Evolutionary conservation across 2,329 filamentous ascomycete species (phyloP).

Genomic region (Alternaria infectoria): DNA sequence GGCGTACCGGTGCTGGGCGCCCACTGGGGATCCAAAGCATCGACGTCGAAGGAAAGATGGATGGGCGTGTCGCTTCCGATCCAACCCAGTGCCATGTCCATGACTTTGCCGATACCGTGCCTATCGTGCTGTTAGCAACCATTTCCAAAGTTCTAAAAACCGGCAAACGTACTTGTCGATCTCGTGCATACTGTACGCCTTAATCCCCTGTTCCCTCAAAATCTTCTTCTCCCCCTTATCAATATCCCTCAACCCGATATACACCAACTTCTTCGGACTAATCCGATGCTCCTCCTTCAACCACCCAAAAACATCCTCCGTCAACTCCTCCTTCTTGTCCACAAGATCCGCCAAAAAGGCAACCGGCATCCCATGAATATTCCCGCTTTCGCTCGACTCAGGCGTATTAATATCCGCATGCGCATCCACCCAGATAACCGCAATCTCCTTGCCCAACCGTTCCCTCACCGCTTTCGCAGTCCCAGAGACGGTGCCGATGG

Average conservation of each 20-base stretch:
- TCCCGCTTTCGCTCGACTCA: slow-evolving; percentile 86
- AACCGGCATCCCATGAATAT: slow-evolving; percentile 98
- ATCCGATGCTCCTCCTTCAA: slow-evolving; percentile 73
- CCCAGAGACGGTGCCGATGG: slow-evolving; percentile 90
- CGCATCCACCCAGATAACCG: slow-evolving; percentile 98
- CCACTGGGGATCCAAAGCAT: slow-evolving; percentile 94
- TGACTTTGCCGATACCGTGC: slow-evolving; percentile 91
- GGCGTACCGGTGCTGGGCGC: slow-evolving; percentile 95
- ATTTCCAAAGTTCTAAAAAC: neutral
- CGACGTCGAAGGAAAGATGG: slow-evolving; percentile 96
- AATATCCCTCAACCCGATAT: slow-evolving; percentile 93
- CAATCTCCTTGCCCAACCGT: slow-evolving; percentile 80
- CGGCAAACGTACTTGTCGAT: slow-evolving; percentile 73
- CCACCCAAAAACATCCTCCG: slow-evolving; percentile 88
- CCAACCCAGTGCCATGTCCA: slow-evolving; percentile 98
- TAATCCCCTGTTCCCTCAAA: slow-evolving; percentile 85
- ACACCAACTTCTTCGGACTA: slow-evolving; percentile 85
- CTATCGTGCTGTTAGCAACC: slow-evolving; percentile 51
- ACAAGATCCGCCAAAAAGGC: slow-evolving; percentile 88
- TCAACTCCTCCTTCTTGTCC: slow-evolving; percentile 68
- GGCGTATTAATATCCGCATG: slow-evolving; percentile 98
- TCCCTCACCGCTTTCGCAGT: slow-evolving; percentile 86
- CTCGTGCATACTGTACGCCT: slow-evolving; percentile 98
- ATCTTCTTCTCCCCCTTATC: slow-evolving; percentile 94
- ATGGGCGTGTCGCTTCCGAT: slow-evolving; percentile 95